Evolutionary conservation across 495 filamentous ascomycete species (phyloP), one percentile per base, ranked within the genome.

Genomic region (Delitschia confertaspora): DNA sequence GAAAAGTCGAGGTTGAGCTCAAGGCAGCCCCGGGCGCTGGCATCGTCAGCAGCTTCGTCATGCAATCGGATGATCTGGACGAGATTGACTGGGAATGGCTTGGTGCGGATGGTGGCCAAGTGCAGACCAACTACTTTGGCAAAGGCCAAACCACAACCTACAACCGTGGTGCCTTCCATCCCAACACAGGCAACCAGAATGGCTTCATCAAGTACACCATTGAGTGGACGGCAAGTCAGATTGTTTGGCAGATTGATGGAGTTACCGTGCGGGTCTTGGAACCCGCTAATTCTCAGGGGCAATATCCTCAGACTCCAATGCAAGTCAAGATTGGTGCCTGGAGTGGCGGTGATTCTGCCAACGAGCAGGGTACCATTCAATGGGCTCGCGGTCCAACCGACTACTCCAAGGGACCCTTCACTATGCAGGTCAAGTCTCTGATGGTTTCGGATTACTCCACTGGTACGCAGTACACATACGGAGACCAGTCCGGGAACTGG

Each of bases 51-150:
- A 87, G 80, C 38, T 70, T 91, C 19, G 85, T 95, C 9, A 65
- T 98, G 42, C 77, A 91, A 62, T 95, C 88, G 7, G 89, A 93
- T 61, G 76, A 80, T 48, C 75, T 94, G 9, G 91, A 98, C 62
- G 91, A 98, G 65, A 86, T 98, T 56, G 91, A 95, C 62, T 86
- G 86, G 73, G 82, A 87, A 58, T 87, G 82, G 82, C 63, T 86
- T 10, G 82, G 82, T 26, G 70, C 71, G 32, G 71, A 80, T 54
- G 64, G 68, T 40, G 71, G 55, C 37, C 61, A 79, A 38, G 82
- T 93, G 10, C 84, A 95, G 65, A 82, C 77, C 59, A 95, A 98
- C 67, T 98, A 88, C 69, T 98, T 89, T 59, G 82, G 85, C 60
- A 93, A 95, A 67, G 91, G 89, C 10, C 78, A 84, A 39, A 83